Conservation (phyloP, 1,284 basidiomycete species). For the Moesziomyces sp. region DNA sequence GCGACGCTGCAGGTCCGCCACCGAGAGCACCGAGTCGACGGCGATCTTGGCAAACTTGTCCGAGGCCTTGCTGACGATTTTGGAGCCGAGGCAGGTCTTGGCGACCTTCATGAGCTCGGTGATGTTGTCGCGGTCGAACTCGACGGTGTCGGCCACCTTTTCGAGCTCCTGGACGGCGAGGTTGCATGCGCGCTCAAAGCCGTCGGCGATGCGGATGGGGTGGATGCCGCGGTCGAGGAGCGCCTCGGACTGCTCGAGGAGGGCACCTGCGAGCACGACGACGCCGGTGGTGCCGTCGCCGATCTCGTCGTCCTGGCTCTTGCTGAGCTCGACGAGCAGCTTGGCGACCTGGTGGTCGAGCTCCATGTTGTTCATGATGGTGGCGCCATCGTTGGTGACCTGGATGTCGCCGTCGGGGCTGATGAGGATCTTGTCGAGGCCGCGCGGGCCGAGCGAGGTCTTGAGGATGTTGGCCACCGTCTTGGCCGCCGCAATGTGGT, state of each 20-base stretch:
- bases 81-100: conserved; percentile 94
- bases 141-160: conserved; percentile 87
- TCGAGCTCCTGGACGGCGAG: conserved; percentile 91
- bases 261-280: conserved; percentile 94
- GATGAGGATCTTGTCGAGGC: conserved; percentile 98
- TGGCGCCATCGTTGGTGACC: conserved; percentile 96
- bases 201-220: conserved; percentile 97
- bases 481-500: conserved; percentile 77
- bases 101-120: conserved; percentile 82
- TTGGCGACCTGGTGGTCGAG: conserved; percentile 99
- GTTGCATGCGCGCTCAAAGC: conserved; percentile 91
- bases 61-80: conserved; percentile 98
- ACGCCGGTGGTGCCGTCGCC: conserved; percentile 99
- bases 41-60: conserved; percentile 96
- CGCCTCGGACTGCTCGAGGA: conserved; percentile 84
- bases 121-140: conserved; percentile 84
- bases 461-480: conserved; percentile 94
- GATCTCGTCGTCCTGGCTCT: conserved; percentile 99
- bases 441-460: conserved; percentile 93
- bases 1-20: conserved; percentile 91
- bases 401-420: conserved; percentile 98
- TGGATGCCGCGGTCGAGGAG: conserved; percentile 97
- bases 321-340: conserved; percentile 93
- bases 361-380: conserved; percentile 70
- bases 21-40: conserved; percentile 92